Percentiles rank a stretch among this genome's conserved stretches.
Conservation (phyloP, 257 asterid genomes). For the Parsonsia alboflavescens region DNA sequence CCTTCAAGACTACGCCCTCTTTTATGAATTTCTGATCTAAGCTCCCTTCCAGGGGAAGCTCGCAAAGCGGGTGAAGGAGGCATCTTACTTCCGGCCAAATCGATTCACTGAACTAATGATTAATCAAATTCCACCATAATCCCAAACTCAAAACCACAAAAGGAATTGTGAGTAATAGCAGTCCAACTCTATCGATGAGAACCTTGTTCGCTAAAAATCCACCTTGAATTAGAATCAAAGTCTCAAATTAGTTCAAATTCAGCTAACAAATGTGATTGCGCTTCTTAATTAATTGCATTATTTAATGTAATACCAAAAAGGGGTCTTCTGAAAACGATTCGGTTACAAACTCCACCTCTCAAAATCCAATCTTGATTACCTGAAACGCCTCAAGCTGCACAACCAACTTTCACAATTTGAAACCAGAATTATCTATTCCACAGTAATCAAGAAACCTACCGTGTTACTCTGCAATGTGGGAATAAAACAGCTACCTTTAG, state of each 20-base stretch:
- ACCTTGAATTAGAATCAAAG: not conserved
- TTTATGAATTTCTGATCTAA: constrained; percentile 66
- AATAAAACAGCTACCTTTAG: not conserved
- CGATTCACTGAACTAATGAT: constrained; percentile 17
- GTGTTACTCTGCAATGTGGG: not conserved
- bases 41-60: constrained; percentile 74
- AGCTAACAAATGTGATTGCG: not conserved
- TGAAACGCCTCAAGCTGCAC: not conserved
- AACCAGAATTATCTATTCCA: not conserved
- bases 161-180: constrained; percentile 16
- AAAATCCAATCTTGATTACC: constrained; percentile 6
- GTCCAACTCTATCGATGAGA: not conserved
- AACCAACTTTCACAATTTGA: not conserved
- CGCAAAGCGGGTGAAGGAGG: constrained; percentile 87
- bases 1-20: constrained; percentile 87
- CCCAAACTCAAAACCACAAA: constrained; percentile 29
- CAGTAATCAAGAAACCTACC: not conserved
- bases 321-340: not conserved
- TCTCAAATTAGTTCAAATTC: not conserved
- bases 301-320: not conserved
- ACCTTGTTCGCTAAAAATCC: constrained; percentile 2
- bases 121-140: constrained; percentile 27
- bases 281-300: constrained; percentile 6
- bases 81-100: constrained; percentile 36
- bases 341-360: constrained; percentile 1